Conservation (phyloP, 495 filamentous ascomycete species). For the Tricharina praecox region DNA sequence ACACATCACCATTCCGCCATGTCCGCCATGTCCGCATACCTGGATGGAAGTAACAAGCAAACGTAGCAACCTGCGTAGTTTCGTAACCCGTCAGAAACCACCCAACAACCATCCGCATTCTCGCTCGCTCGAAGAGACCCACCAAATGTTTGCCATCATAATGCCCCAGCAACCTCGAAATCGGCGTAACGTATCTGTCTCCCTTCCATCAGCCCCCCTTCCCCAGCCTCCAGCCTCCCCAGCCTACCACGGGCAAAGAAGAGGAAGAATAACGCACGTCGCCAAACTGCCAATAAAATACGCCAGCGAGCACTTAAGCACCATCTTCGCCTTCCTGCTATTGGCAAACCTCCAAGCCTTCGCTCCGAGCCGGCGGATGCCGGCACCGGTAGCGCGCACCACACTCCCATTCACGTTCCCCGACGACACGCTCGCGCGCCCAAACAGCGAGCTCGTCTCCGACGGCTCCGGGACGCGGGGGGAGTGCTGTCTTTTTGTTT, state of each 20-base stretch:
- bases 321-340: slow-evolving; percentile 26
- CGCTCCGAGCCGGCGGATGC: background rate
- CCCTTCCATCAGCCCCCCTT: background rate
- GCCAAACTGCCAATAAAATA: slow-evolving; percentile 78
- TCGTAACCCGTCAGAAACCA: background rate
- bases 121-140: slow-evolving; percentile 41
- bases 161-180: slow-evolving; percentile 57
- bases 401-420: background rate
- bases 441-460: background rate
- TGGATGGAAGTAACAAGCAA: slow-evolving; percentile 76
- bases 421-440: background rate
- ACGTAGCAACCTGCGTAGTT: slow-evolving; percentile 27
- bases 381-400: too few species aligned
- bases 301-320: slow-evolving; percentile 84
- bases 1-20: too few species aligned
- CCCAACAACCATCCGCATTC: background rate
- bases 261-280: slow-evolving; percentile 48
- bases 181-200: slow-evolving; percentile 30
- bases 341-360: background rate
- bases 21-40: too few species aligned
- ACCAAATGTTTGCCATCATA: slow-evolving; percentile 96
- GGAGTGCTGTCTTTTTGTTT: too few species aligned
- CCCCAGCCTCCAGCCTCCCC: background rate
- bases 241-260: too few species aligned
- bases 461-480: too few species aligned